Base-by-base conservation (phyloP, 2,329 filamentous ascomycete genomes). In the Ophiostoma himal-ulmi region DNA sequence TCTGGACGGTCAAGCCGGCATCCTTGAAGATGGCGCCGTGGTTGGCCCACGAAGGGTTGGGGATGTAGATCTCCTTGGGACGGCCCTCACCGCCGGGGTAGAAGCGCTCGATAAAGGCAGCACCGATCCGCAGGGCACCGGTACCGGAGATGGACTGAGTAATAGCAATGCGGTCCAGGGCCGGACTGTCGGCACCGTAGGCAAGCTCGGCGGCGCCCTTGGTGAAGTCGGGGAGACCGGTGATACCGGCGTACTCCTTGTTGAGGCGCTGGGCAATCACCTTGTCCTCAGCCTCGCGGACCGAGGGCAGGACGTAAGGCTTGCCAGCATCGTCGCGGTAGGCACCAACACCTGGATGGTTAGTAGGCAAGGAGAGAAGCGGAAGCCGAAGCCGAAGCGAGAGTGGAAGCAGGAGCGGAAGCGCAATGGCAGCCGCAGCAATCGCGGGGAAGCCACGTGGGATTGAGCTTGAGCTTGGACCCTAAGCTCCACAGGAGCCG, bases 61-160 rank as follows among this genome's bases (percentile, higher is more conserved):
- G 95, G 79, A 99, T 93, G 86, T 97, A 98, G 83, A 99, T 93
- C 81, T 91, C 92, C 89, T 97, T 98, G 69, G 70, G 37, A 20
- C 67, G 67, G 70, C 67, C 71, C 65, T 67, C 72, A 76, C 88
- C 88, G 79, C 91, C 89, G 64, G 94, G 93, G 85, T 91, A 97
- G 87, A 93, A 94, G 78, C 93, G 91, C 81, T 92, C 82, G 76
- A 99, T 86, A 88, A 98, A 99, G 76, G 92, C 93, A 78, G 90
- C 95, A 75, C 93, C 95, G 79, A 99, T 94, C 80, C 95, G 90
- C 78, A 99, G 89, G 74, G 95, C 95, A 78, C 95, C 95, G 71
- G 95, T 99, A 76, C 95, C 95, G 73, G 95, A 99, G 84, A 99
- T 97, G 83, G 94, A 92, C 86, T 99, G 95, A 74, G 94, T 97